Evolutionary conservation across 2,329 filamentous ascomycete species (phyloP).

Genomic region (Tolypocladium album): DNA sequence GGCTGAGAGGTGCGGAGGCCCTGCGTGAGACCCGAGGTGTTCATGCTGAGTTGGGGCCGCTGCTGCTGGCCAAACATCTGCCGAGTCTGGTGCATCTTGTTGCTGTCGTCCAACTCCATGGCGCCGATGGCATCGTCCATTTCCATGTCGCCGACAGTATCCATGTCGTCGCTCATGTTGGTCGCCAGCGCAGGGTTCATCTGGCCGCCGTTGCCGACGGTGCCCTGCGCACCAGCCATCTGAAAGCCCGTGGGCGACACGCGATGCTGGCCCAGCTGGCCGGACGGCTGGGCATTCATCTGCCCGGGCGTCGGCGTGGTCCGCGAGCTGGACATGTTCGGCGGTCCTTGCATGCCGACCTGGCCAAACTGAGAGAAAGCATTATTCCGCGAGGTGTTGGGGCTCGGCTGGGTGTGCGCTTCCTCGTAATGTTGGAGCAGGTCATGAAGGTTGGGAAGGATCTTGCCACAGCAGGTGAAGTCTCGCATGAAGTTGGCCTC

Average conservation of each 20-base stretch:
- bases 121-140: constrained; percentile 74
- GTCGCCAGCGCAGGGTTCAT: constrained; percentile 31
- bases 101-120: constrained; percentile 52
- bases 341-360: constrained; percentile 19
- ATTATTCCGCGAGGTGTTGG: constrained; percentile 28
- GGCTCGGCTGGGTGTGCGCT: constrained; percentile 65
- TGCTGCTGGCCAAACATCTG: constrained; percentile 58
- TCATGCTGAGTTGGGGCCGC: constrained; percentile 66
- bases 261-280: constrained; percentile 23
- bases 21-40: constrained; percentile 64
- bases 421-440: constrained; percentile 95
- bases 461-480: constrained; percentile 89
- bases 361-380: constrained; percentile 29
- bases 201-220: constrained; percentile 19
- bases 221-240: constrained; percentile 22
- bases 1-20: constrained; percentile 79
- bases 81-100: constrained; percentile 58
- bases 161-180: constrained; percentile 53
- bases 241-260: constrained; percentile 22
- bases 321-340: constrained; percentile 22
- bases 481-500: constrained; percentile 97
- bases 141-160: constrained; percentile 89
- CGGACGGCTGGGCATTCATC: constrained; percentile 15
- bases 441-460: constrained; percentile 84
- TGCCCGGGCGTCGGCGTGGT: constrained; percentile 18